Conservation (phyloP, 169 alveolate species). For the Babesia ovata region DNA sequence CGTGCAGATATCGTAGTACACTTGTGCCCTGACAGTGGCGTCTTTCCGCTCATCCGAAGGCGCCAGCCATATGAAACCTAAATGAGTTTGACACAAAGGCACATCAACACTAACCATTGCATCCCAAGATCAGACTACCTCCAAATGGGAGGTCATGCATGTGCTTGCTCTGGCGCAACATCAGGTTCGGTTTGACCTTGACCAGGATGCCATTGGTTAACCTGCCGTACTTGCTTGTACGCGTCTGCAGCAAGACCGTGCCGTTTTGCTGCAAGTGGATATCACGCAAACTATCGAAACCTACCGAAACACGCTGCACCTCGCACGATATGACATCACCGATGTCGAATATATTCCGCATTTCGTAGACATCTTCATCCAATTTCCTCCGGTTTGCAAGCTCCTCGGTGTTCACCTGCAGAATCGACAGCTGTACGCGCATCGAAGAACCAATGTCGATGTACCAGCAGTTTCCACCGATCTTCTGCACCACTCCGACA, state of each 20-base stretch:
- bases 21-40: background rate
- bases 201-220: slow-evolving; percentile 86
- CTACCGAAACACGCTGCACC: slow-evolving; percentile 83
- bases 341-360: slow-evolving; percentile 87
- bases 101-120: slow-evolving; percentile 80
- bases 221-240: slow-evolving; percentile 89
- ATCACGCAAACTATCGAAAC: background rate
- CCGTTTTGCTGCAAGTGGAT: slow-evolving; percentile 72
- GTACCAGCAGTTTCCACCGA: slow-evolving; percentile 84
- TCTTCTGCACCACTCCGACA: slow-evolving; percentile 82
- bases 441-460: slow-evolving; percentile 89
- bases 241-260: slow-evolving; percentile 85
- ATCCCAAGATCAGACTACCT: slow-evolving; percentile 85
- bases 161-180: slow-evolving; percentile 88
- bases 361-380: slow-evolving; percentile 89
- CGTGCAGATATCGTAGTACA: slow-evolving; percentile 55
- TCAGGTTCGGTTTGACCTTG: slow-evolving; percentile 83
- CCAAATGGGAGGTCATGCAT: slow-evolving; percentile 82
- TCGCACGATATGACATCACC: slow-evolving; percentile 90
- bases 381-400: slow-evolving; percentile 86
- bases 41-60: background rate
- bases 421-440: slow-evolving; percentile 85
- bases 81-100: background rate
- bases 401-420: slow-evolving; percentile 88
- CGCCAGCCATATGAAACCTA: slow-evolving; percentile 63